These are phyloP conservation scores for Casuarina cunninghamiana DNA, from an alignment of 306 rosid genomes.

Conservation along the genomic window DNA sequence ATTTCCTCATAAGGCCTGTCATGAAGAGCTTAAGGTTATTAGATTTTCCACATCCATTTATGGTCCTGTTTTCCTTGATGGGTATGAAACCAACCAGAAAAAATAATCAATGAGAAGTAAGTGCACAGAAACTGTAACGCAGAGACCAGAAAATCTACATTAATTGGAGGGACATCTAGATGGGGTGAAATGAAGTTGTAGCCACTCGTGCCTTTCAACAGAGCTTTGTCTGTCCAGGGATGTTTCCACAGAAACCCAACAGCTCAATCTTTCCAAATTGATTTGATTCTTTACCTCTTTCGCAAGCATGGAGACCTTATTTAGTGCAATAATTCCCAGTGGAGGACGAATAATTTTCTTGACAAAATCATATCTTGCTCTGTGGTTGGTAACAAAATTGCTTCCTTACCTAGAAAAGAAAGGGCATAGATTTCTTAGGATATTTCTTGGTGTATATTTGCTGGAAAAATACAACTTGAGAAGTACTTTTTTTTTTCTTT, in stretches of 20 bases:
- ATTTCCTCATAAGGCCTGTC: not conserved
- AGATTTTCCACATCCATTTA: constrained; percentile 3
- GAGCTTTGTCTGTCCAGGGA: constrained; percentile 21
- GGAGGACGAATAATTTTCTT: constrained; percentile 3
- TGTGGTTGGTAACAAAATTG: not conserved
- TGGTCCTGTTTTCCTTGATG: not conserved
- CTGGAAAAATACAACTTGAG: not conserved
- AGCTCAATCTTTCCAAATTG: constrained; percentile 22
- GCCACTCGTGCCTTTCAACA: constrained; percentile 18
- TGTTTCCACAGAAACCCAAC: constrained; percentile 28
- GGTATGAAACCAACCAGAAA: not conserved
- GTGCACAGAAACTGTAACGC: not conserved
- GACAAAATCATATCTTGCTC: not conserved
- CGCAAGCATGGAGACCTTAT: constrained; percentile 21
- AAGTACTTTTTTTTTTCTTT: not conserved
- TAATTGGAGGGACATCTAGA: constrained; percentile 13
- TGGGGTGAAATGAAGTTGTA: constrained; percentile 16
- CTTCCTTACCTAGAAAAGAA: constrained; percentile 1
- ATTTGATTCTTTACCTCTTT: constrained; percentile 22
- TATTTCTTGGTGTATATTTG: not conserved
- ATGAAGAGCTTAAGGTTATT: not conserved
- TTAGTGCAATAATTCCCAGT: constrained; percentile 14
- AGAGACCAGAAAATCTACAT: constrained; percentile 8
- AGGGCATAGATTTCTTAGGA: not conserved
- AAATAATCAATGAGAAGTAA: not conserved